Evolutionary conservation across 768 basidiomycete genomes (phyloP).

Genomic region (Chalciporus piperatus): DNA sequence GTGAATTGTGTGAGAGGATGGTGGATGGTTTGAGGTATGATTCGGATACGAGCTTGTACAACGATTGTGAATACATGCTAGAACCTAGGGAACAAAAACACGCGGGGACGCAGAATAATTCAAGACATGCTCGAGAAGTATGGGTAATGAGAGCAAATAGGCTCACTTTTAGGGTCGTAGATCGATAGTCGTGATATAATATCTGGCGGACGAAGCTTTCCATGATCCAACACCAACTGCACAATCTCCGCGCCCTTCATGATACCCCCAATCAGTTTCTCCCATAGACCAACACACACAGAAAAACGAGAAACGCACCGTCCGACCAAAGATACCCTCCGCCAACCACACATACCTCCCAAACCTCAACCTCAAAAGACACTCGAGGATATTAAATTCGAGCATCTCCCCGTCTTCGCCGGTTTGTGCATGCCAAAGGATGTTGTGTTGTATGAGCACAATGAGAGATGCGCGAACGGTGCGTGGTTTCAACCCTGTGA

Average conservation of each 20-base stretch:
- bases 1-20: slow-evolving; percentile 72
- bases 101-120: neutral
- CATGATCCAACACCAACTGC: slow-evolving; percentile 75
- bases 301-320: slow-evolving; percentile 44
- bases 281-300: too few relatives aligned
- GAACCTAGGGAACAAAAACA: slow-evolving; percentile 21
- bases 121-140: neutral
- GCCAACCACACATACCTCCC: slow-evolving; percentile 79
- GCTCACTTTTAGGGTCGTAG: slow-evolving; percentile 57
- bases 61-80: slow-evolving; percentile 51
- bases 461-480: slow-evolving; percentile 69
- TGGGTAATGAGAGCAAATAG: slow-evolving; percentile 12
- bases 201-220: slow-evolving; percentile 77
- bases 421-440: slow-evolving; percentile 79
- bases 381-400: slow-evolving; percentile 82
- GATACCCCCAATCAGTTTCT: too few relatives aligned
- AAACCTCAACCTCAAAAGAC: slow-evolving; percentile 77
- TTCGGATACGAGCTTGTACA: slow-evolving; percentile 68
- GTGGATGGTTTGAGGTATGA: slow-evolving; percentile 83
- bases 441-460: slow-evolving; percentile 85
- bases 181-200: slow-evolving; percentile 53
- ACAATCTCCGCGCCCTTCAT: slow-evolving; percentile 73
- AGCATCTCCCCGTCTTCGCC: slow-evolving; percentile 73
- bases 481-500: slow-evolving; percentile 64
- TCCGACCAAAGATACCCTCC: slow-evolving; percentile 63